A percentile compares a stretch with the other conserved stretches of the same genome.
Evolutionary conservation across 352 stramenopile species (phyloP).

Genomic region (Phytophthora lateralis): DNA sequence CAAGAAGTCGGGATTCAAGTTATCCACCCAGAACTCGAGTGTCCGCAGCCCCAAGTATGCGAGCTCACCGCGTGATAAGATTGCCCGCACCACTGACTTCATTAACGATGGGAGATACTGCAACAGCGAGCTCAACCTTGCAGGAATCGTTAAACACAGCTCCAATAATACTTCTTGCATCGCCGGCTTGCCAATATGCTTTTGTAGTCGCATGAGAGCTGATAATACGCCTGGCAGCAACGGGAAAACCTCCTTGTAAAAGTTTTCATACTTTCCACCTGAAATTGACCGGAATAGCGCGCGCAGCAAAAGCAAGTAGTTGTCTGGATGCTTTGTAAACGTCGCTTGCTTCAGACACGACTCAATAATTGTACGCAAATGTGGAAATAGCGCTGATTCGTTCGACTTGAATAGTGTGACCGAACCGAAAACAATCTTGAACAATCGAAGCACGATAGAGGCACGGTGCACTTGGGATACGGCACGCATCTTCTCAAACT

Average conservation of each 20-base stretch:
- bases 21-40: conserved; percentile 99
- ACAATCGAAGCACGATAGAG: conserved; percentile 91
- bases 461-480: conserved; percentile 77
- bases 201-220: conserved; percentile 93
- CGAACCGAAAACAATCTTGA: conserved; percentile 97
- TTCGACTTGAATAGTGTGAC: conserved; percentile 97
- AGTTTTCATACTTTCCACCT: conserved; percentile 97
- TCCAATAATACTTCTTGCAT: conserved; percentile 95
- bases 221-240: conserved; percentile 94
- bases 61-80: conserved; percentile 94
- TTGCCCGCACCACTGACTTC: conserved; percentile 93
- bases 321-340: conserved; percentile 91
- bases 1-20: conserved; percentile 97
- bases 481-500: conserved; percentile 81
- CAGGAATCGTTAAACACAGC: conserved; percentile 96
- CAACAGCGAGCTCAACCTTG: conserved; percentile 94
- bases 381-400: conserved; percentile 93
- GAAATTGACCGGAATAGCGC: conserved; percentile 97
- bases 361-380: conserved; percentile 94
- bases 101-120: conserved; percentile 97
- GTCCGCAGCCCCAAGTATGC: conserved; percentile 95
- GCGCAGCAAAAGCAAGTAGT: conserved; percentile 94
- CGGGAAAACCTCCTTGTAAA: conserved; percentile 96
- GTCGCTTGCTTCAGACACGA: conserved; percentile 92
- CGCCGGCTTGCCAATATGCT: conserved; percentile 79